Conservation (phyloP, 1,139 yeast genomes). For the Saccharomyces hybrid region DNA sequence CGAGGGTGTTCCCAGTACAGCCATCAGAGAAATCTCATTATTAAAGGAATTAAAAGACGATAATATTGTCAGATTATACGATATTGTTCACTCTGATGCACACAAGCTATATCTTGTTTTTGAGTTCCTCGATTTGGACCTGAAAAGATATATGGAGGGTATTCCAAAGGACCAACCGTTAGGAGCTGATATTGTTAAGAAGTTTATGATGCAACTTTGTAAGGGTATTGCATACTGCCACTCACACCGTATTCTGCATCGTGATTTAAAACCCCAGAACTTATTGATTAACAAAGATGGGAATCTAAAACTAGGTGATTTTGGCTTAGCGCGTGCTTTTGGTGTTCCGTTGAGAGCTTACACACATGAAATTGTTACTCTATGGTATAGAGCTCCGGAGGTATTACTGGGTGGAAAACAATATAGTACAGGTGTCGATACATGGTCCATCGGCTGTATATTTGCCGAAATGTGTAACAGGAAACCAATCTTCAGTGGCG, state of each 20-base stretch:
- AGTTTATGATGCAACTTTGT: constrained; percentile 87
- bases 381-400: constrained; percentile 98
- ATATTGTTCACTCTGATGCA: constrained; percentile 94
- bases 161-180: constrained; percentile 88
- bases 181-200: constrained; percentile 83
- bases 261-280: constrained; percentile 96
- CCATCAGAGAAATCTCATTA: constrained; percentile 90
- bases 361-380: constrained; percentile 94
- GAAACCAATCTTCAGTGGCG: constrained; percentile 94
- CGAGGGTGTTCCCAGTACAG: constrained; percentile 98
- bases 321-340: constrained; percentile 94
- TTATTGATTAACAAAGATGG: constrained; percentile 92
- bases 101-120: constrained; percentile 89
- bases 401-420: constrained; percentile 93
- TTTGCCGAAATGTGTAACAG: constrained; percentile 98
- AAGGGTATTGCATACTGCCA: constrained; percentile 94
- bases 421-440: constrained; percentile 95
- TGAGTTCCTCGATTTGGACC: constrained; percentile 88
- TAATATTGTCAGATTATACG: constrained; percentile 83
- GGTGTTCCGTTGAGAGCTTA: constrained; percentile 96
- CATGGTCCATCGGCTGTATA: constrained; percentile 98
- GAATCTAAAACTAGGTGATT: constrained; percentile 89
- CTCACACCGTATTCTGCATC: constrained; percentile 87
- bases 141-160: constrained; percentile 94
- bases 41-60: constrained; percentile 89